Evolutionary conservation across 2,329 filamentous ascomycete species (phyloP), one percentile per base, ranked within the genome.

Genomic region (Aspergillus fumigatiaffinis): DNA sequence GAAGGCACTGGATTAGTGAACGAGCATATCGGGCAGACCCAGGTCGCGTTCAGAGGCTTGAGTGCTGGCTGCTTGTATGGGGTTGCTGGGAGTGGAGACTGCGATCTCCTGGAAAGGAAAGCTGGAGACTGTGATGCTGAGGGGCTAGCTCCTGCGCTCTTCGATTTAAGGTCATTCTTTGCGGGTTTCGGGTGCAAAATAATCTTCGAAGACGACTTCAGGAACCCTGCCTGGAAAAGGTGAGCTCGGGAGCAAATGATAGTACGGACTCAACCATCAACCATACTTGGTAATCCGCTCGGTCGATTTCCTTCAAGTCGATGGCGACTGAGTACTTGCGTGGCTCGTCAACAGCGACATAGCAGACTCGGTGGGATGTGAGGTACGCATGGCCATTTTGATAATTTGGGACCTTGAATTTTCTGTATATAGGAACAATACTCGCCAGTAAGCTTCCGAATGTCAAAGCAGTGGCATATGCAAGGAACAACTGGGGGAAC

Each of bases 351-450:
- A 92, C 89, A 71, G 97, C 92, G 62, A 99, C 90, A 72, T 97
- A 99, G 79, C 93, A 99, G 60, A 91, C 87, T 53, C 94, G 89
- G 76, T 97, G 93, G 8, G 94, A 96, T 20, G 94, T 99, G 75
- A 99, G 76, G 73, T 99, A 99, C 55, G 94, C 91, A 78, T 97
- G 92, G 52, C 94, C 94, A 78, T 96, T 91, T 73, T 99, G 94
- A 64, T 95, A 91, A 70, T 92, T 87, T 38, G 91, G 89, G 54
- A 99, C 88, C 79, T 99, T 99, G 80, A 88, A 94, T 79, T 97
- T 97, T 66, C 92, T 96, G 54, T 51, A 51, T 38, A 20, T 52
- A 67, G 41, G 58, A 53, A 48, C 32, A 38, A 38, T 58, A 63
- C 50, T 61, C 52, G 60, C 63, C 56, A 62, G 62, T 62, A 41